phyloP scores from a whole-genome alignment of 805 yeast genomes.

The Yarrowia osloensis region DNA sequence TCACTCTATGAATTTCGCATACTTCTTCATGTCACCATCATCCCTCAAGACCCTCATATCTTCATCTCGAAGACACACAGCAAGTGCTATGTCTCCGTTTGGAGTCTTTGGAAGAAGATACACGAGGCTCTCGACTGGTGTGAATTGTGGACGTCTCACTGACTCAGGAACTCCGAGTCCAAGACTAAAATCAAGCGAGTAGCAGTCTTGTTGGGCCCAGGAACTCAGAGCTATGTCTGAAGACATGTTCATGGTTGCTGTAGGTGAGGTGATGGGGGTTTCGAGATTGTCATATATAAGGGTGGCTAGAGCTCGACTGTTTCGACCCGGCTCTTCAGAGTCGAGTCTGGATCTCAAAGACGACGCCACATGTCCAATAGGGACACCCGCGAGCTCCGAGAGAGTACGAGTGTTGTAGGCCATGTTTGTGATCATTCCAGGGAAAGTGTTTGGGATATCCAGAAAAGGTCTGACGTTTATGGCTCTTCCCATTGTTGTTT shows the following conservation, averaged over 20 bases:
- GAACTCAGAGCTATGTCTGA: slow-evolving; percentile 1
- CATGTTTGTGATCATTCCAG: background rate
- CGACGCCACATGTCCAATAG: background rate
- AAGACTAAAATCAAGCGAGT: background rate
- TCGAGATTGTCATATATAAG: background rate
- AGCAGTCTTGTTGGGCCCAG: background rate
- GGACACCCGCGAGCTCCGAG: background rate
- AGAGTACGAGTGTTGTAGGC: background rate
- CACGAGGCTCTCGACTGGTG: background rate
- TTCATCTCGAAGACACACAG: background rate
- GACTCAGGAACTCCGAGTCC: background rate
- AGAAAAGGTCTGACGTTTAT: background rate
- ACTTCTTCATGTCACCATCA: background rate
- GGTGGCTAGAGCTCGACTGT: background rate
- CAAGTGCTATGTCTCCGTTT: background rate
- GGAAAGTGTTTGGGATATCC: background rate
- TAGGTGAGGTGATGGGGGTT: background rate
- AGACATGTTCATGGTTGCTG: background rate
- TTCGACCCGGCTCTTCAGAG: background rate
- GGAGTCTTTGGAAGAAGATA: background rate
- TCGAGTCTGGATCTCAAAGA: background rate
- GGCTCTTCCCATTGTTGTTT: background rate
- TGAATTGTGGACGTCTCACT: background rate
- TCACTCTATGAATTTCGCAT: background rate
- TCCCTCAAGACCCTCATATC: background rate